These are phyloP conservation scores for Purshia tridentata DNA, from an alignment of 306 rosid species.

Conservation along the genomic window DNA sequence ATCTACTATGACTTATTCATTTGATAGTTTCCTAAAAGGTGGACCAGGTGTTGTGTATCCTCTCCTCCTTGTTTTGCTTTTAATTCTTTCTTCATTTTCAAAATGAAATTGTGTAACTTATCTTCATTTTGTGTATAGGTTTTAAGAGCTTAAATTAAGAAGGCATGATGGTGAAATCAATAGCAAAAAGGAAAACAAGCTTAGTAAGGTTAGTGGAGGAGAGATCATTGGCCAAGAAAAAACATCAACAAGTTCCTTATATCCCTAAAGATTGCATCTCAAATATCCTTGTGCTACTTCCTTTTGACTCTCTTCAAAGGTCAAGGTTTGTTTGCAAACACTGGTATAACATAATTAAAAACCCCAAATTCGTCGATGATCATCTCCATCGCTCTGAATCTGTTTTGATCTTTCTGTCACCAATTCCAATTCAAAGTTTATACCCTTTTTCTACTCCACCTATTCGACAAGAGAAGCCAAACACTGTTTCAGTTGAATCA, in stretches of 20 bases:
- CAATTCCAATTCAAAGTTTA: neutral
- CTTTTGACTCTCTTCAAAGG: constrained; percentile 42
- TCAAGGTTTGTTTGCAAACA: constrained; percentile 50
- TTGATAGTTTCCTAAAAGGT: neutral
- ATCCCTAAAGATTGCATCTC: constrained; percentile 44
- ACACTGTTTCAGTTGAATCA: constrained; percentile 38
- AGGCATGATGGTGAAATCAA: constrained; percentile 22
- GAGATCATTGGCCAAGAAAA: constrained; percentile 34
- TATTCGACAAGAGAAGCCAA: constrained; percentile 14
- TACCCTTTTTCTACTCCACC: constrained; percentile 9
- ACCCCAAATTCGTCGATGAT: constrained; percentile 32
- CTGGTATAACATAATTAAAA: constrained; percentile 38
- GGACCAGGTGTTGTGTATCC: neutral
- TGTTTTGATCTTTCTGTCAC: constrained; percentile 42
- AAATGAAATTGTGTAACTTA: neutral
- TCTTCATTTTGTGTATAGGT: constrained; percentile 10
- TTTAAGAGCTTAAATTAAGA: constrained; percentile 3
- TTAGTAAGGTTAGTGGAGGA: constrained; percentile 32
- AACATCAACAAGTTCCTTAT: constrained; percentile 35
- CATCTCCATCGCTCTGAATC: constrained; percentile 42
- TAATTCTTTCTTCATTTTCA: neutral
- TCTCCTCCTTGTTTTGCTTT: no score
- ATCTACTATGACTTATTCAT: neutral
- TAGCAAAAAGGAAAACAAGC: constrained; percentile 20
- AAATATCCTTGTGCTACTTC: constrained; percentile 49